Evolutionary conservation across 2,329 filamentous ascomycete genomes (phyloP), one percentile per base, ranked within the genome.

Genomic region (Periconia digitata): DNA sequence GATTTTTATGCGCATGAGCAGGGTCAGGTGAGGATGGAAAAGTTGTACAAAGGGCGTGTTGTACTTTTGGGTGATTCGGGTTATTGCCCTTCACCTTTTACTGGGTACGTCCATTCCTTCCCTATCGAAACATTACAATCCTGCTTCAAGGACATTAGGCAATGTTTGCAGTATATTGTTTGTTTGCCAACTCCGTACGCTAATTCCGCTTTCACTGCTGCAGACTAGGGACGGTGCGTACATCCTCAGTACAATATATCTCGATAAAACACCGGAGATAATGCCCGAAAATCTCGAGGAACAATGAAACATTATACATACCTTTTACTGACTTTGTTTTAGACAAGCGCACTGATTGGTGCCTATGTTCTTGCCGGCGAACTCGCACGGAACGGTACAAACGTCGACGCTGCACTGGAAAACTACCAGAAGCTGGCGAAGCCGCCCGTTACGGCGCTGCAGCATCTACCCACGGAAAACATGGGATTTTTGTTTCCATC

Each of bases 1-100:
- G 73, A 79, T 52, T 79, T 79, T 49, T 80, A 80, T 62, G 63
- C 63, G 35, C 56, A 73, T 13, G 65, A 72, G 6, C 58, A 79
- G 36, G 73, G 66, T 0, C 67, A 76, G 39, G 73, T 83, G 23
- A 74, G 74, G 43, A 44, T 77, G 50, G 57, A 71, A 1, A 47
- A 49, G 3, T 79, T 73, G 75, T 75, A 64, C 20, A 55, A 54
- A 13, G 63, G 63, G 5, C 65, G 67, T 2, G 54, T 63, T 12
- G 70, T 49, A 1, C 52, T 73, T 15, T 45, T 72, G 3, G 71
- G 70, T 5, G 71, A 74, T 45, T 64, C 71, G 6, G 71, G 54
- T 5, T 69, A 67, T 43, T 49, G 50, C 34, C 63, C 62, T 22
- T 63, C 70, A 2, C 61, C 62, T 1, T 40, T 50, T 2, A 53